phyloP scores from a whole-genome alignment of 257 asterid species.

The Pogostemon cablin region DNA sequence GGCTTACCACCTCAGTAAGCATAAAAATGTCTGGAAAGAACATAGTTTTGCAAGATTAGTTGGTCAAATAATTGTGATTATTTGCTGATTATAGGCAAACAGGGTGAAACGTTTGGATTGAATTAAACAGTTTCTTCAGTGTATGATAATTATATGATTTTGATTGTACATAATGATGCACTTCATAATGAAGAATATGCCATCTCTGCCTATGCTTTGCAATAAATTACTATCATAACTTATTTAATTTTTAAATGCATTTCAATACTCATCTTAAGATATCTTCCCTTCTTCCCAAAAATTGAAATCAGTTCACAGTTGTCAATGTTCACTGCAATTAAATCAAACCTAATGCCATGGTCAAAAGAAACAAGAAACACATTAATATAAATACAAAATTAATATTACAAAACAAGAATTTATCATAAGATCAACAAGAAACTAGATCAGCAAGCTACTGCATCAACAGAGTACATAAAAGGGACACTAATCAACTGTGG shows the following conservation, averaged over 20 bases:
- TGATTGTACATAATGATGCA: background rate
- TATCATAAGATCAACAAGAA: background rate
- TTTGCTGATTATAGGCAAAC: constrained; percentile 12
- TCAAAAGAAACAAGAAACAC: too few species aligned
- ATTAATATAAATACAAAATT: too few species aligned
- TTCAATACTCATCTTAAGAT: too few species aligned
- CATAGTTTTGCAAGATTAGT: constrained; percentile 21
- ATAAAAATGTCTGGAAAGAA: background rate
- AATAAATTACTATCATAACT: too few species aligned
- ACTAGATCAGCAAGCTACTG: constrained; percentile 17
- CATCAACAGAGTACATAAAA: background rate
- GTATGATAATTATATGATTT: background rate
- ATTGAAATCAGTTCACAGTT: too few species aligned
- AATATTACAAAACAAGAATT: background rate
- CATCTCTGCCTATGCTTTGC: too few species aligned
- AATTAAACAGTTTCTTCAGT: background rate
- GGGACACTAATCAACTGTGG: constrained; percentile 24
- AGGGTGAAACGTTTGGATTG: constrained; percentile 22
- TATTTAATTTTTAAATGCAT: too few species aligned
- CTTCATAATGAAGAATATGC: background rate
- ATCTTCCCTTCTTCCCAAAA: too few species aligned
- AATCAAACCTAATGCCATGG: too few species aligned
- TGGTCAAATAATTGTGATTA: constrained; percentile 16
- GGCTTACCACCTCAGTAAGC: constrained; percentile 85
- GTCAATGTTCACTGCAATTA: too few species aligned